A percentile compares a stretch with the other conserved stretches of the same genome.
Conservation (phyloP, 306 rosid species). For the Herpetospermum pedunculosum region DNA sequence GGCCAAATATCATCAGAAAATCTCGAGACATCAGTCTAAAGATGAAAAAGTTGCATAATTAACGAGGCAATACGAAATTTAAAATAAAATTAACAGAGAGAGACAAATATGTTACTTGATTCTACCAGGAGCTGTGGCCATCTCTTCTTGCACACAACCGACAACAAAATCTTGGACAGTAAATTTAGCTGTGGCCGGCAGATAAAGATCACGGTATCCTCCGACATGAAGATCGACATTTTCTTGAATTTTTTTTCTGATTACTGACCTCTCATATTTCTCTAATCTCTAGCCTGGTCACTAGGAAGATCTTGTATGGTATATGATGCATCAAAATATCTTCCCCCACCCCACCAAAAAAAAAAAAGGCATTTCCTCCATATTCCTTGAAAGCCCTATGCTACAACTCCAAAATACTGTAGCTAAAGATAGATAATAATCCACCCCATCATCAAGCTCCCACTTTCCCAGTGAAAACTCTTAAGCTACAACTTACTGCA, state of each 20-base stretch:
- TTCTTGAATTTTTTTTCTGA: not conserved
- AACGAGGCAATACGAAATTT: not conserved
- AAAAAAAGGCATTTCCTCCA: not conserved
- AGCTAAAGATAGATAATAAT: not conserved
- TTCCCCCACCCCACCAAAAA: not conserved
- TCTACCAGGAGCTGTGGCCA: not conserved
- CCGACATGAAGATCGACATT: not conserved
- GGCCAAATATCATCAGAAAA: not conserved
- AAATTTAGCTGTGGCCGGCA: not conserved
- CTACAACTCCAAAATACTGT: not conserved
- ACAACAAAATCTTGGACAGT: not conserved
- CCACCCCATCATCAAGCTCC: not conserved
- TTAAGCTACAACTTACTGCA: not conserved
- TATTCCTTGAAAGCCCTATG: not conserved
- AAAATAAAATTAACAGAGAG: not conserved
- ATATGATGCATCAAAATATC: not conserved
- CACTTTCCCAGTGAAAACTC: not conserved
- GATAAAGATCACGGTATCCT: not conserved
- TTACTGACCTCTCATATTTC: not conserved
- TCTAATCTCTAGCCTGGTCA: not conserved
- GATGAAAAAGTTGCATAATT: not conserved
- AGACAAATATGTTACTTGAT: not conserved
- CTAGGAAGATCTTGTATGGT: not conserved
- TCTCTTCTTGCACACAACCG: not conserved
- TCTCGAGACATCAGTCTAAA: not conserved